Percentiles rank a stretch among this genome's conserved stretches.
These are phyloP conservation scores for Alternaria ethzedia DNA, from an alignment of 2,329 filamentous ascomycete genomes.

Conservation along the genomic window DNA sequence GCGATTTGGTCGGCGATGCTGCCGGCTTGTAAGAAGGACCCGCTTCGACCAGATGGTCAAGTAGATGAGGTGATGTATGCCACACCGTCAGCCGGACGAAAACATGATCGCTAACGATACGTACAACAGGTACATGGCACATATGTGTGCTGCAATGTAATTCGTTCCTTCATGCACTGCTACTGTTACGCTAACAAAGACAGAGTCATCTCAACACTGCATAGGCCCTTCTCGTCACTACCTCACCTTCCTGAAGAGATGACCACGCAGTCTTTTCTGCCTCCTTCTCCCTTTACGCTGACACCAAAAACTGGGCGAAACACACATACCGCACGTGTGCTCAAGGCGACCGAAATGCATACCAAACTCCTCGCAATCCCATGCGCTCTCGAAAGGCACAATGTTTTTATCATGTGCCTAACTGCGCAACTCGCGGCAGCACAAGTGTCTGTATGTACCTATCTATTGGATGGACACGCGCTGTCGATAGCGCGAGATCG, in stretches of 20 bases:
- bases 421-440: constrained; percentile 36
- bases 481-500: constrained; percentile 73
- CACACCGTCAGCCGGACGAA: background rate
- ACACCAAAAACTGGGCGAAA: constrained; percentile 51
- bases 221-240: constrained; percentile 52
- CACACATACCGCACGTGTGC: constrained; percentile 76
- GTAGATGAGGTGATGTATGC: constrained; percentile 78
- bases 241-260: constrained; percentile 39
- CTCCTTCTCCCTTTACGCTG: constrained; percentile 58
- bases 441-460: constrained; percentile 68
- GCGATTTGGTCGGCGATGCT: constrained; percentile 80
- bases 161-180: background rate
- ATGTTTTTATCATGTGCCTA: constrained; percentile 38
- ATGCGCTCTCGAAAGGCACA: constrained; percentile 74
- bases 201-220: constrained; percentile 38
- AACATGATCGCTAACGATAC: background rate
- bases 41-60: constrained; percentile 70
- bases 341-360: constrained; percentile 77
- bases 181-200: background rate
- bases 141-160: constrained; percentile 69
- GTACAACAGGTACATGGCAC: constrained; percentile 70
- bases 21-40: constrained; percentile 72
- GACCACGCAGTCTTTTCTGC: constrained; percentile 64
- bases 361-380: constrained; percentile 77
- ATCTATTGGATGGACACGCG: constrained; percentile 56